Evolutionary conservation across 2,329 filamentous ascomycete genomes (phyloP), one percentile per base, ranked within the genome.

Genomic region (Aspergillus japonicus): DNA sequence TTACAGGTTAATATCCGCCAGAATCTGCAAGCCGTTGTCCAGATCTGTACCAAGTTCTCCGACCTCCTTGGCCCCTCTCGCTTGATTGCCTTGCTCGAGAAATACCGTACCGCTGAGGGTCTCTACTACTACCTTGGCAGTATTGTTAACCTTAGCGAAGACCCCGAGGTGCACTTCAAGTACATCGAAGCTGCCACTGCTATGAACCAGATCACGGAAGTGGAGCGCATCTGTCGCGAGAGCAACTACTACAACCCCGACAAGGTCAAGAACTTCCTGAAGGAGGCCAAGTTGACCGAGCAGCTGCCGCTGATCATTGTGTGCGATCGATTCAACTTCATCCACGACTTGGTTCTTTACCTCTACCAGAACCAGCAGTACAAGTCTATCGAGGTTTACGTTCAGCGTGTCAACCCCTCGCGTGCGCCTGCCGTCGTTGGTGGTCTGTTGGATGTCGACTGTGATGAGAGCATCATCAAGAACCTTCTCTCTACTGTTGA

Each of bases 321-420:
- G 60, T 99, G 96, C 79, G 95, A 99, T 74, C 91, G 94, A n/a
- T 97, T 96, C 85, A 96, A 98, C 81, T 96, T 99, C 72, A 92
- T 98, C 47, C 95, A 99, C 73, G 95, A 99, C 72, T 80, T 99
- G 72, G 92, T 99, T 49, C 85, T 99, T 23, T 97, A 95, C 79
- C 86, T 99, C 8, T 99, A 99, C 82, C 95, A 98, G 83, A 96
- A 96, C 79, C 94, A 99, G 78, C 94, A 98, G 74, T 99, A 97
- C 85, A 92, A 96, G 81, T 96, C 95, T 1, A 99, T 99, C 66
- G 95, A 99, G 80, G 89, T 96, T 10, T 99, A 99, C 69, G 95
- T 99, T 29, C 95, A 99, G 82, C 89, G 92, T 49, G 93, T 99
- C 68, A 99, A 99, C 80, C 93, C 95, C 5, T 83, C 89, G 16